Conservation (phyloP, 331 rosid genomes). For the Ulmus americana region DNA sequence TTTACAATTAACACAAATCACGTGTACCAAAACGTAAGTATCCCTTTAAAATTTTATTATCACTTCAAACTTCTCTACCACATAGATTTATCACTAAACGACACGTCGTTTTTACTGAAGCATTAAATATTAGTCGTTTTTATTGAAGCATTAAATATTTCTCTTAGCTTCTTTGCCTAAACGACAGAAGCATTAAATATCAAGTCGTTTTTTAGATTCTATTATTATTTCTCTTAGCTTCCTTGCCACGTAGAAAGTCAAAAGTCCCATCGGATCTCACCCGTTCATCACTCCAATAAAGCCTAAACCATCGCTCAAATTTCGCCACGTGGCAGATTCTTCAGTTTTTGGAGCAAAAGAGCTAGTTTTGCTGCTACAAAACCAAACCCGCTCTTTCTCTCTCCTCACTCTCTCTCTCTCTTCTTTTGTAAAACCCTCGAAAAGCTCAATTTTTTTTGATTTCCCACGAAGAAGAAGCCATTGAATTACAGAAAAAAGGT, state of each 20-base stretch:
- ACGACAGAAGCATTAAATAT: too few species aligned
- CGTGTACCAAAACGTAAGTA: too few species aligned
- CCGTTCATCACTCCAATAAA: background rate
- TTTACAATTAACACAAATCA: too few species aligned
- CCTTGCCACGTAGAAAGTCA: background rate
- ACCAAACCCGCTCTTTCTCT: background rate
- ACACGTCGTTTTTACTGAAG: too few species aligned
- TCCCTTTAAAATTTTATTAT: too few species aligned
- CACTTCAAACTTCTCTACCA: too few species aligned
- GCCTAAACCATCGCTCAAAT: background rate
- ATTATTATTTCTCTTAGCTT: too few species aligned
- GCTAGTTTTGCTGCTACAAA: slow-evolving; percentile 1
- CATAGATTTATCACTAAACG: too few species aligned
- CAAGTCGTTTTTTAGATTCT: too few species aligned
- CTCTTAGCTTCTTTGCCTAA: too few species aligned
- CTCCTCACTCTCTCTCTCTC: background rate
- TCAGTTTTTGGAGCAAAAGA: background rate
- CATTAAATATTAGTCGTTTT: too few species aligned
- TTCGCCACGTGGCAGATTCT: background rate
- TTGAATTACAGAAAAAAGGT: slow-evolving; percentile 19
- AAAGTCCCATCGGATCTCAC: background rate
- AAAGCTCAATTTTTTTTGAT: background rate
- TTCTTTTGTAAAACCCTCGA: background rate
- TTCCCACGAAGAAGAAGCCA: background rate
- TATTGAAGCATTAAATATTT: too few species aligned